phyloP scores from a whole-genome alignment of 345 rosid genomes.

The Salix caprea region DNA sequence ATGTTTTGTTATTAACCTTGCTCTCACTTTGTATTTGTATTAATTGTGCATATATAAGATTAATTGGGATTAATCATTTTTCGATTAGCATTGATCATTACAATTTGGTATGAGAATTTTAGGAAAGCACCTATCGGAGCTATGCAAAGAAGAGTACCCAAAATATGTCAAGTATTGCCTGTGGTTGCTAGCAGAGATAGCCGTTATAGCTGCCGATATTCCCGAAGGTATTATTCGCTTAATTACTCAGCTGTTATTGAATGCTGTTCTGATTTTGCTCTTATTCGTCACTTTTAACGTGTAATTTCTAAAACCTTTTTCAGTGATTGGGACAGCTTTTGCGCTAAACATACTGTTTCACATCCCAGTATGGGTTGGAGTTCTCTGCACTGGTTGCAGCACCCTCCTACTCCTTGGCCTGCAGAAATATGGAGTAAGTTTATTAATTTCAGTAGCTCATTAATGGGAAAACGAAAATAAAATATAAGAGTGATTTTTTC shows the following conservation, averaged over 20 bases:
- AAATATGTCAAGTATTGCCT: constrained; percentile 41
- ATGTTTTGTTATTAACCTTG: background rate
- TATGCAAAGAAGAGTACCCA: constrained; percentile 70
- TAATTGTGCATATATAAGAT: background rate
- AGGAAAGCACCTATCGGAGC: constrained; percentile 66
- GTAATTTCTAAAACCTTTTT: background rate
- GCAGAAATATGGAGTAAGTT: constrained; percentile 56
- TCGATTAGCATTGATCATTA: background rate
- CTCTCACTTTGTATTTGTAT: background rate
- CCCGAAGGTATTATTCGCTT: constrained; percentile 48
- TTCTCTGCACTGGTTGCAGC: constrained; percentile 50
- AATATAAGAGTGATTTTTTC: background rate
- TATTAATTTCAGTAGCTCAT: background rate
- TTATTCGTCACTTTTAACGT: background rate
- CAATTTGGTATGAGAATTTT: background rate
- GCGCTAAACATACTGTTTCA: constrained; percentile 49
- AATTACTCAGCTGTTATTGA: background rate
- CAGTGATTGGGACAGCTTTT: constrained; percentile 69
- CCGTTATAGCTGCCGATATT: constrained; percentile 73
- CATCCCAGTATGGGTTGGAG: constrained; percentile 56
- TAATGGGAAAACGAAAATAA: background rate
- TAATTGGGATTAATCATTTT: background rate
- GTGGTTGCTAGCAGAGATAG: constrained; percentile 60
- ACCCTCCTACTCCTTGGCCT: constrained; percentile 59
- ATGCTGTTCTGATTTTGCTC: background rate